A percentile compares a stretch with the other conserved stretches of the same genome.
phyloP scores from a whole-genome alignment of 1,284 basidiomycete species.

The Puccinia coronata region DNA sequence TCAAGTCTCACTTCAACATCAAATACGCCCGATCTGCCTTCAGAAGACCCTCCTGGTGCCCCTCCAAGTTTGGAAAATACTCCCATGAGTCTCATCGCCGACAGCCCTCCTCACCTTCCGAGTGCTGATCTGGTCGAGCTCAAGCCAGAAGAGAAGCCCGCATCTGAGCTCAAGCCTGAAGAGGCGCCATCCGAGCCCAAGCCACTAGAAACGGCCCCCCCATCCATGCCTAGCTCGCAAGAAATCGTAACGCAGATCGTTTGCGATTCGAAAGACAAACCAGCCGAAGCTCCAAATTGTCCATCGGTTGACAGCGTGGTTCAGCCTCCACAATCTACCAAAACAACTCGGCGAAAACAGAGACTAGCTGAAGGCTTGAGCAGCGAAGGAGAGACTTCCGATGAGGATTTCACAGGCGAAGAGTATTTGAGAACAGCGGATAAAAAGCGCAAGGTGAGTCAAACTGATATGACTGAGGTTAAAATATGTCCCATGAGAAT shows the following conservation, averaged over 20 bases:
- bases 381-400: slow-evolving; percentile 39
- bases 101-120: background rate
- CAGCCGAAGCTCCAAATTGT: background rate
- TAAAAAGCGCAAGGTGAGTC: slow-evolving; percentile 45
- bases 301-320: background rate
- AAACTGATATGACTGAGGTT: background rate
- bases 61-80: background rate
- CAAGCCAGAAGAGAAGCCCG: no score
- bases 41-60: background rate
- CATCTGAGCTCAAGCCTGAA: no score
- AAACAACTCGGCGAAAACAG: slow-evolving; percentile 15
- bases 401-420: slow-evolving; percentile 44
- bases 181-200: no score
- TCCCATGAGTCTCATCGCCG: background rate
- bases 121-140: background rate
- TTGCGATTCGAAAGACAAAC: background rate
- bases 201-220: no score
- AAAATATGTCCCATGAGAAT: background rate
- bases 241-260: background rate
- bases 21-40: background rate
- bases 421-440: slow-evolving; percentile 1
- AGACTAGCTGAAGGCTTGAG: slow-evolving; percentile 44
- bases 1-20: background rate
- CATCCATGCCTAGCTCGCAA: background rate
- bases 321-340: background rate